A percentile compares a stretch with the other conserved stretches of the same genome.
Conservation (phyloP, 176 grass and related monocot species). For the Lolium perenne region DNA sequence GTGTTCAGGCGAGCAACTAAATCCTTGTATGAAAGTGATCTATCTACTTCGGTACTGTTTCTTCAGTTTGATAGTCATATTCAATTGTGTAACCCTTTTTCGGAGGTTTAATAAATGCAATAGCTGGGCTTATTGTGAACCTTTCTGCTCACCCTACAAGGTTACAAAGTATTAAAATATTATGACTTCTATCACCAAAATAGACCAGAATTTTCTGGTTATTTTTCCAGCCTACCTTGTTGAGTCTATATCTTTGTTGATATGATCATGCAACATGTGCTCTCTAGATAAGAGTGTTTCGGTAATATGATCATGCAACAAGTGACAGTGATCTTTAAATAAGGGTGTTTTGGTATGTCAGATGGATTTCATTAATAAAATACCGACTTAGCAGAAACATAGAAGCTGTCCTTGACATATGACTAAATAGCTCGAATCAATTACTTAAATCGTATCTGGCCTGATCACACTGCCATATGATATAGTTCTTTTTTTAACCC, state of each 20-base stretch:
- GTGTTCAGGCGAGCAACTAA: neutral
- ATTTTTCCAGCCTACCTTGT: neutral
- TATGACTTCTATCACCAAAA: neutral
- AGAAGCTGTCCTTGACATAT: neutral
- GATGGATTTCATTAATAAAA: neutral
- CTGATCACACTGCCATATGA: too few relatives aligned
- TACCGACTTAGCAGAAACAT: neutral
- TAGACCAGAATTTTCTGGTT: neutral
- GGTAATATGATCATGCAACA: neutral
- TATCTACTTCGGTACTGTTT: conserved; percentile 14
- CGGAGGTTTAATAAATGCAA: neutral
- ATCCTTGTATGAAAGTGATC: neutral
- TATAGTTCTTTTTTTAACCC: neutral
- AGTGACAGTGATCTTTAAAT: too few relatives aligned
- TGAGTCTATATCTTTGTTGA: neutral
- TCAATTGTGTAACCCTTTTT: neutral
- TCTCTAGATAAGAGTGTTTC: neutral
- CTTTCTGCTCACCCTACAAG: neutral
- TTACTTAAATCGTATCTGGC: neutral
- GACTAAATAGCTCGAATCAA: neutral
- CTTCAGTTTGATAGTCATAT: neutral
- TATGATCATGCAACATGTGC: neutral
- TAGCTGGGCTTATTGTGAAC: neutral
- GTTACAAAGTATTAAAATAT: neutral
- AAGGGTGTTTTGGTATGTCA: neutral